A percentile compares a stretch with the other conserved stretches of the same genome.
Conservation (phyloP, 1,139 yeast species). For the Hansenula lynferdii region DNA sequence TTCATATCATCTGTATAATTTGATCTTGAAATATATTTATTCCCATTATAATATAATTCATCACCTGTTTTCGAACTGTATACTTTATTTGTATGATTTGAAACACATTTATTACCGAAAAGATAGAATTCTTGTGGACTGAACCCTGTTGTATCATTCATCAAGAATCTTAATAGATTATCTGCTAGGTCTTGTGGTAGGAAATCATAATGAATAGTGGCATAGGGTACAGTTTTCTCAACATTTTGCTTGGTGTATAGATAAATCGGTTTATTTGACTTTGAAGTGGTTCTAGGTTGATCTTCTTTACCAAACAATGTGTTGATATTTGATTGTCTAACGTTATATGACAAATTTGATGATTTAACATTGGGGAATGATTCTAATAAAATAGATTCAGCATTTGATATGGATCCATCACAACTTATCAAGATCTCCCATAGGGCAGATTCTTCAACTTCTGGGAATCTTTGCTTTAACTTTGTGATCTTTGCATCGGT, state of each 20-base stretch:
- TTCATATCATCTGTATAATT: constrained; percentile 35
- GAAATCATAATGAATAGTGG: constrained; percentile 45
- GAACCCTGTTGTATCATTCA: constrained; percentile 37
- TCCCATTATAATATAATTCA: constrained; percentile 35
- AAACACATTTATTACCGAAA: constrained; percentile 53
- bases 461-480: constrained; percentile 25
- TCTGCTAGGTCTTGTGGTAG: constrained; percentile 47
- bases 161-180: constrained; percentile 34
- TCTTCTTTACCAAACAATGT: constrained; percentile 10
- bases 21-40: constrained; percentile 18
- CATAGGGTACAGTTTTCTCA: constrained; percentile 37
- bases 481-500: constrained; percentile 26
- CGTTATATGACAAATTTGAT: background rate
- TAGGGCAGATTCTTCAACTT: constrained; percentile 26
- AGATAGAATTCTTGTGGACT: constrained; percentile 43
- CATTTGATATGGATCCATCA: constrained; percentile 32
- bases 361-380: constrained; percentile 17
- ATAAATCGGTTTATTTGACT: constrained; percentile 22
- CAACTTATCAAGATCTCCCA: constrained; percentile 35
- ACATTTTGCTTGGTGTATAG: constrained; percentile 39
- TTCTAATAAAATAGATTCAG: constrained; percentile 29
- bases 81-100: constrained; percentile 43
- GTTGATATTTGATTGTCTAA: constrained; percentile 23
- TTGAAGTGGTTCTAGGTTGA: constrained; percentile 10
- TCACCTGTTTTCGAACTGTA: constrained; percentile 24